phyloP scores from a whole-genome alignment of 2,329 filamentous ascomycete genomes.

The Scolecobasidium constrictum region DNA sequence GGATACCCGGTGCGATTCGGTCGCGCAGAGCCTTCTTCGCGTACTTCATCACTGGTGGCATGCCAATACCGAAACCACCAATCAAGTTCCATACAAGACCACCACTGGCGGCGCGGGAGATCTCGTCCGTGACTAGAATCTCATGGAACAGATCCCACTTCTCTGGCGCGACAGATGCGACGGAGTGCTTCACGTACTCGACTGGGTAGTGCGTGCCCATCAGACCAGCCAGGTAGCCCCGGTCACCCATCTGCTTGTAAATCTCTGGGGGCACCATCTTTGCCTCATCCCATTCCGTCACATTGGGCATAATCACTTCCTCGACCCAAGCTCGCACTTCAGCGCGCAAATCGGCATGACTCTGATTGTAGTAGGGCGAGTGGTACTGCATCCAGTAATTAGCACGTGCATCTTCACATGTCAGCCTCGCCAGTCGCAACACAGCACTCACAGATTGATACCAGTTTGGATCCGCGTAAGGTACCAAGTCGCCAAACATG shows the following conservation, averaged over 20 bases:
- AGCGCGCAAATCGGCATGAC: constrained; percentile 78
- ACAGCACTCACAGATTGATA: constrained; percentile 85
- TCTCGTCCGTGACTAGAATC: constrained; percentile 87
- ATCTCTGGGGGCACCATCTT: constrained; percentile 79
- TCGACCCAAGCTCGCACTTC: constrained; percentile 93
- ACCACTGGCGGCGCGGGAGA: constrained; percentile 78
- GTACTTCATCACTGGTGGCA: constrained; percentile 84
- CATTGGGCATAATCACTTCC: constrained; percentile 75
- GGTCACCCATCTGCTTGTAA: constrained; percentile 90
- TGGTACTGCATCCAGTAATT: constrained; percentile 53
- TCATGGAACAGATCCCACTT: constrained; percentile 99
- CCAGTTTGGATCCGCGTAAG: constrained; percentile 88
- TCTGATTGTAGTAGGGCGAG: constrained; percentile 92
- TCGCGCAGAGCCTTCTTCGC: constrained; percentile 77
- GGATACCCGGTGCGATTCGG: constrained; percentile 76
- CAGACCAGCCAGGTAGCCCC: constrained; percentile 86
- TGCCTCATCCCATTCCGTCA: constrained; percentile 94
- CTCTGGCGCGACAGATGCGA: constrained; percentile 71
- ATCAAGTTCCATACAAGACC: constrained; percentile 96
- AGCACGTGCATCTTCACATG: neutral
- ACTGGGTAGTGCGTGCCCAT: constrained; percentile 74
- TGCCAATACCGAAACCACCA: constrained; percentile 92
- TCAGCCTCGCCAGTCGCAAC: neutral
- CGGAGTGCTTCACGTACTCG: constrained; percentile 57
- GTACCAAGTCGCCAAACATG: constrained; percentile 74